Base-by-base conservation (phyloP, 1,139 yeast genomes). In the Geotrichum carabidarum region DNA sequence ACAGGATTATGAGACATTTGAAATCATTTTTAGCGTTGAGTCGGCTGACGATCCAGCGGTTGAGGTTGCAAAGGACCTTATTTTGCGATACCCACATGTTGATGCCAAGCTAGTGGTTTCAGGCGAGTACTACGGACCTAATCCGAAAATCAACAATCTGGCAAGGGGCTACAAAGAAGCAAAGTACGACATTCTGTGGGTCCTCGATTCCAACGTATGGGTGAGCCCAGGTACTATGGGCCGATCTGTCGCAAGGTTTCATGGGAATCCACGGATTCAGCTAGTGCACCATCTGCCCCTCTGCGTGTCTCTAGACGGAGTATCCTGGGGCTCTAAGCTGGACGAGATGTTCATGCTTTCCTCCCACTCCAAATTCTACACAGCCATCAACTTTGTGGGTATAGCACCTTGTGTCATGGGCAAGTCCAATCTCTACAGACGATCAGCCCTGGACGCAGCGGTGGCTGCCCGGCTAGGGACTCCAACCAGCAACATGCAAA, bases 321-420 rank as follows among this genome's bases (percentile, higher is more conserved):
- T 57, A 54, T 73, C 54, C n/a, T 64, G 79, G 58, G 95, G 95
- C 4, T 82, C 89, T 11, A 75, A 78, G 61, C 74, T 89, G 50
- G 96, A 89, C 71, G 96, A 89, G 68, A 84, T 87, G 88, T 89
- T 88, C 67, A 73, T 89, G 65, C 76, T 85, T 50, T 84, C 95
- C 0, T 81, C 95, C 1, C 96, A 89, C 70, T 82, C 91, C 55
- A 88, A 88, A 70, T 89, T 89, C 68, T 89, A 89, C 68, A 81
- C 84, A 7, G 83, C 89, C 37, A 80, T 89, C 64, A 89, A 89
- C 67, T 80, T 82, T 58, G 71, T 85, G 15, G 81, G 84, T 14
- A 71, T 87, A 18, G 95, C 95, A 0, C 95, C 96, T 0, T 89
- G 96, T 70, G 95, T 89, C 51, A 89, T 86, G 74, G 96, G 96